Conservation (phyloP, 208 protist species). For the Leishmania lainsoni region DNA sequence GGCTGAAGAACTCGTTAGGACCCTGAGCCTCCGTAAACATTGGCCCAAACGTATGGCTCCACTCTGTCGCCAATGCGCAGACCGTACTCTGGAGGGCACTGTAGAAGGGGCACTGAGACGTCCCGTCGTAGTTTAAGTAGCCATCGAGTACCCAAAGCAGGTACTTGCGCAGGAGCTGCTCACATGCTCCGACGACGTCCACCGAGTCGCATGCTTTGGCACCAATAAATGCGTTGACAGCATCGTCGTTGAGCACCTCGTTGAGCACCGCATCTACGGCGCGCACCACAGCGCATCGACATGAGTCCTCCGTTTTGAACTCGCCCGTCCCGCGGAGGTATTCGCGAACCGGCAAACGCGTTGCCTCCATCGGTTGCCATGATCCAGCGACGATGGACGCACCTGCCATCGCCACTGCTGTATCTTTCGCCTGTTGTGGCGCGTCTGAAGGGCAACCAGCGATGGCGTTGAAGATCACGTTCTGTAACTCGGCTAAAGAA, state of each 20-base stretch:
- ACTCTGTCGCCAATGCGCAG: constrained; percentile 18
- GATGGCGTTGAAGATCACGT: constrained; percentile 20
- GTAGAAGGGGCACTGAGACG: constrained; percentile 22
- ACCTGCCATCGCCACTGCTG: constrained; percentile 22
- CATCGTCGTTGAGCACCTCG: constrained; percentile 13
- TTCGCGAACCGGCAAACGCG: constrained; percentile 23
- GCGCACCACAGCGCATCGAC: not conserved
- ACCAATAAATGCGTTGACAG: constrained; percentile 20
- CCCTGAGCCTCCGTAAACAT: not conserved
- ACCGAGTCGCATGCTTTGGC: constrained; percentile 7
- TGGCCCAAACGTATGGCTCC: constrained; percentile 6
- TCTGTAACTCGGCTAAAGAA: constrained; percentile 19
- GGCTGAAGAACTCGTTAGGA: not conserved
- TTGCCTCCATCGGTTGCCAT: constrained; percentile 29
- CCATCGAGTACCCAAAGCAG: constrained; percentile 18
- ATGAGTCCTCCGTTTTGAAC: constrained; percentile 17
- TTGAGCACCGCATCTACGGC: constrained; percentile 14
- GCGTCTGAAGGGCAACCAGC: not conserved
- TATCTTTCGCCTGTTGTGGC: constrained; percentile 12
- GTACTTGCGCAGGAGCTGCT: constrained; percentile 11
- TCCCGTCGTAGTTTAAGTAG: constrained; percentile 32
- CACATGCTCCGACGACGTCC: constrained; percentile 9
- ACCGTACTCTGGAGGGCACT: constrained; percentile 25
- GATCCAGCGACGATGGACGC: constrained; percentile 21
- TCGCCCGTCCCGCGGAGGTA: constrained; percentile 24